phyloP scores from a whole-genome alignment of 768 basidiomycete species.

The Strobilomyces echinocephalus region DNA sequence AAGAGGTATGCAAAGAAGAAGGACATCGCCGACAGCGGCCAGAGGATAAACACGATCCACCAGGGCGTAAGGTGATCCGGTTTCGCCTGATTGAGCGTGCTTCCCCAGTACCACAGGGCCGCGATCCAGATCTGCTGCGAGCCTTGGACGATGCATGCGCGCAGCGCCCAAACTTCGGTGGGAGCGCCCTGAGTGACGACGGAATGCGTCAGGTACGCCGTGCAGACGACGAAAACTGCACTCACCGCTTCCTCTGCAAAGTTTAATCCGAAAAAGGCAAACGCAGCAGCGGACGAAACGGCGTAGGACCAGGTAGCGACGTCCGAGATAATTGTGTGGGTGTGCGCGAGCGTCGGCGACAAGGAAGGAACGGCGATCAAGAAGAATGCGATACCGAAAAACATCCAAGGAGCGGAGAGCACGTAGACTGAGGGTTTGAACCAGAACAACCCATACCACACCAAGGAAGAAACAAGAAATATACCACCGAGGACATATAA shows the following conservation, averaged over 20 bases:
- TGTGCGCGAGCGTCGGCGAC: conserved; percentile 47
- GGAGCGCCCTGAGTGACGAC: conserved; percentile 64
- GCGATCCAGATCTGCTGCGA: conserved; percentile 96
- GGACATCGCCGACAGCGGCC: conserved; percentile 76
- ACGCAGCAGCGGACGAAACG: conserved; percentile 84
- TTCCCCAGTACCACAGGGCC: conserved; percentile 95
- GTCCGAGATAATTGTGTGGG: conserved; percentile 64
- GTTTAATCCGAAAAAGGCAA: conserved; percentile 91
- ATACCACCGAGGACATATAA: conserved; percentile 88
- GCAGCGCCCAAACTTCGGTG: conserved; percentile 88
- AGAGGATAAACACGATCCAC: conserved; percentile 78
- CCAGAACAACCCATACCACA: conserved; percentile 90
- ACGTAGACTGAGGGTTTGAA: conserved; percentile 85
- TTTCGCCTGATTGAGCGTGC: conserved; percentile 56
- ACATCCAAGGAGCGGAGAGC: conserved; percentile 82
- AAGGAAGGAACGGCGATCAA: conserved; percentile 85
- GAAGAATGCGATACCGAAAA: conserved; percentile 89
- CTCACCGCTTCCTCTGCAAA: conserved; percentile 92
- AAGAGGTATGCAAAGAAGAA: conserved; percentile 78
- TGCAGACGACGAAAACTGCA: conserved; percentile 17
- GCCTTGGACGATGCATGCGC: conserved; percentile 91
- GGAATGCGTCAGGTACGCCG: conserved; percentile 5
- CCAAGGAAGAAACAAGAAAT: conserved; percentile 78
- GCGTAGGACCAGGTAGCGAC: conserved; percentile 90
- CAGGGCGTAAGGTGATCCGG: conserved; percentile 63